Evolutionary conservation across 257 asterid genomes (phyloP).

Genomic region (Ophiorrhiza pumila): DNA sequence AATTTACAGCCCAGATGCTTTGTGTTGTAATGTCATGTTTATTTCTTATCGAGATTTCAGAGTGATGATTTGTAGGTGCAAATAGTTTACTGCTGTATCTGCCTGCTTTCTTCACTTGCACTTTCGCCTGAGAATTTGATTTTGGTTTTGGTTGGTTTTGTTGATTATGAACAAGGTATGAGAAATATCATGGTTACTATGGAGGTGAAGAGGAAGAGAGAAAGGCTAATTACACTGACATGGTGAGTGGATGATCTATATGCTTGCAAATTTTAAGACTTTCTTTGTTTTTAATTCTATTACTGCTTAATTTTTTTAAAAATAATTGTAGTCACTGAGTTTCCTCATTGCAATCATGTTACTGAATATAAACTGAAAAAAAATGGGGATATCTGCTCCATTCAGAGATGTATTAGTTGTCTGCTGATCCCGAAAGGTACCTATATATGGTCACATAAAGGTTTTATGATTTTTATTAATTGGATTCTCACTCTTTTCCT

Average conservation of each 20-base stretch:
- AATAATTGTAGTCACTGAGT: background rate
- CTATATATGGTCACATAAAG: background rate
- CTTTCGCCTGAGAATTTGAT: background rate
- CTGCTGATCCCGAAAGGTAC: background rate
- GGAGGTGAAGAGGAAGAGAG: constrained; percentile 94
- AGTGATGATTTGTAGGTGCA: background rate
- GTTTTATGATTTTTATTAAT: background rate
- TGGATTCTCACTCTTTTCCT: background rate
- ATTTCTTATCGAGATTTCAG: background rate
- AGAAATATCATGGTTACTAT: constrained; percentile 86
- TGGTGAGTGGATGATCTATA: constrained; percentile 40
- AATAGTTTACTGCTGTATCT: background rate
- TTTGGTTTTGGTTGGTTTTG: background rate
- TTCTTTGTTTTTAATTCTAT: background rate
- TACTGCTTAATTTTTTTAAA: background rate
- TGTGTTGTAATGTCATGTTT: background rate
- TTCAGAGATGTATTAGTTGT: background rate
- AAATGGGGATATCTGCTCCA: background rate
- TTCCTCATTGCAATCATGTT: background rate
- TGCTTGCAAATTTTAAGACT: background rate
- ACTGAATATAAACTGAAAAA: background rate
- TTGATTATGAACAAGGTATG: constrained; percentile 58
- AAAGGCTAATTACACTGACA: constrained; percentile 83
- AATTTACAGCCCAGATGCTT: background rate
- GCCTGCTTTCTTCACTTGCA: background rate